Percentiles rank a stretch among this genome's conserved stretches.
Conservation (phyloP, 768 basidiomycete genomes). For the Termitomyces titanicus region DNA sequence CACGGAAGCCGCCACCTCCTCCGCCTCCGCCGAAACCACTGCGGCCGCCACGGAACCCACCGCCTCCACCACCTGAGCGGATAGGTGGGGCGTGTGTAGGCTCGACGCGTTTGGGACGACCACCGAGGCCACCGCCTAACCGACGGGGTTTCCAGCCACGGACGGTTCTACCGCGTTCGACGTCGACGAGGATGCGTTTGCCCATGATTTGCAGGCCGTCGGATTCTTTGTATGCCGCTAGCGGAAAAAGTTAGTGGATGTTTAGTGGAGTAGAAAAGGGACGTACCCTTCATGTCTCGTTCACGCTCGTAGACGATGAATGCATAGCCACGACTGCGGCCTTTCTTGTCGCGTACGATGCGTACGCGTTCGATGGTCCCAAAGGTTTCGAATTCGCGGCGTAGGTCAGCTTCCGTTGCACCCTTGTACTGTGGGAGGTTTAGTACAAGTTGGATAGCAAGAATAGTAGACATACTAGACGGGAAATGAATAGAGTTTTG, state of each 20-base stretch:
- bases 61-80: conserved; percentile 31
- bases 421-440: conserved; percentile 68
- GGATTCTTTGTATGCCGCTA: conserved; percentile 97
- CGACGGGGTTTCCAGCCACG: conserved; percentile 98
- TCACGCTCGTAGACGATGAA: conserved; percentile 98
- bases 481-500: conserved; percentile 95
- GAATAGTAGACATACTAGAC: conserved; percentile 55
- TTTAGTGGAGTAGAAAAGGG: background rate
- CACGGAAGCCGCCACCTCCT: conserved; percentile 37
- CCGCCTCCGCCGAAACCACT: conserved; percentile 36
- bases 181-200: conserved; percentile 94
- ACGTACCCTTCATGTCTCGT: conserved; percentile 95
- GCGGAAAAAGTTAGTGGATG: conserved; percentile 5
- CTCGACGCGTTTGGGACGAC: conserved; percentile 82
- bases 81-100: conserved; percentile 29
- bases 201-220: conserved; percentile 95
- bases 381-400: conserved; percentile 93
- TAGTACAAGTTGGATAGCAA: background rate
- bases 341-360: conserved; percentile 89
- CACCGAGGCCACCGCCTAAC: conserved; percentile 98
- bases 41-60: conserved; percentile 35
- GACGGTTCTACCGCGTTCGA: conserved; percentile 96
- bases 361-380: conserved; percentile 93
- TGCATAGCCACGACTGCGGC: conserved; percentile 86
- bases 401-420: conserved; percentile 87